Percentiles rank a stretch among this genome's conserved stretches.
These are phyloP conservation scores for Globisporangium barbulae DNA, from an alignment of 352 stramenopile genomes.

Conservation along the genomic window DNA sequence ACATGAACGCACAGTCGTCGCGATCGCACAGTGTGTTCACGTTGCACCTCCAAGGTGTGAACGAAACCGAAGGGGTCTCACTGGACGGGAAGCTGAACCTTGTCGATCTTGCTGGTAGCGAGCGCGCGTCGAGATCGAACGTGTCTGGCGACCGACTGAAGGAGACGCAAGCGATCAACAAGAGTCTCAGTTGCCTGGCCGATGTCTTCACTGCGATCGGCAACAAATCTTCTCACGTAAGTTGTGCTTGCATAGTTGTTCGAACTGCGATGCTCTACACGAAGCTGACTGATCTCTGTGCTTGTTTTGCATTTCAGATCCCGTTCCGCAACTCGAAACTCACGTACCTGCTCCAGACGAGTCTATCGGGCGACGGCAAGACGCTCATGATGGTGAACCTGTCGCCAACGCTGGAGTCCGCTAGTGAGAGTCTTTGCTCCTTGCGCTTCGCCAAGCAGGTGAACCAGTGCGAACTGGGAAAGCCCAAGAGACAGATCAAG, in stretches of 20 bases:
- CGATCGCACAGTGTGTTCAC: conserved; percentile 83
- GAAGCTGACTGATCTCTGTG: not conserved
- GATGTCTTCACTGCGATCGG: conserved; percentile 98
- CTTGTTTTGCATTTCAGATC: conserved; percentile 39
- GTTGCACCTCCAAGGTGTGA: conserved; percentile 73
- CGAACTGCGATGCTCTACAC: not conserved
- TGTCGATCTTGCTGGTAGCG: conserved; percentile 78
- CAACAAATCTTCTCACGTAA: conserved; percentile 93
- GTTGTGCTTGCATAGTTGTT: conserved; percentile 16
- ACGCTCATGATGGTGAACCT: conserved; percentile 99
- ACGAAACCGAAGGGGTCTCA: conserved; percentile 69
- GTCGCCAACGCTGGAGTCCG: conserved; percentile 93
- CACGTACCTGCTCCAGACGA: conserved; percentile 98
- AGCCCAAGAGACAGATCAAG: conserved; percentile 91
- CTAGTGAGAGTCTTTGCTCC: conserved; percentile 96
- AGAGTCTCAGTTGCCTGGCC: conserved; percentile 97
- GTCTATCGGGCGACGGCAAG: conserved; percentile 98
- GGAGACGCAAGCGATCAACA: conserved; percentile 98
- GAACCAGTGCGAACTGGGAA: conserved; percentile 97
- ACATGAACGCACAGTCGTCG: conserved; percentile 91
- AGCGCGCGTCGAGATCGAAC: conserved; percentile 80
- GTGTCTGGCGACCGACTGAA: conserved; percentile 92
- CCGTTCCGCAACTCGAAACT: conserved; percentile 99
- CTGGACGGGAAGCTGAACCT: conserved; percentile 74
- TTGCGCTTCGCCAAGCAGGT: conserved; percentile 96